Evolutionary conservation across 441 rosid genomes (phyloP), one percentile per base, ranked within the genome.

Genomic region (Eutrema salsugineum): DNA sequence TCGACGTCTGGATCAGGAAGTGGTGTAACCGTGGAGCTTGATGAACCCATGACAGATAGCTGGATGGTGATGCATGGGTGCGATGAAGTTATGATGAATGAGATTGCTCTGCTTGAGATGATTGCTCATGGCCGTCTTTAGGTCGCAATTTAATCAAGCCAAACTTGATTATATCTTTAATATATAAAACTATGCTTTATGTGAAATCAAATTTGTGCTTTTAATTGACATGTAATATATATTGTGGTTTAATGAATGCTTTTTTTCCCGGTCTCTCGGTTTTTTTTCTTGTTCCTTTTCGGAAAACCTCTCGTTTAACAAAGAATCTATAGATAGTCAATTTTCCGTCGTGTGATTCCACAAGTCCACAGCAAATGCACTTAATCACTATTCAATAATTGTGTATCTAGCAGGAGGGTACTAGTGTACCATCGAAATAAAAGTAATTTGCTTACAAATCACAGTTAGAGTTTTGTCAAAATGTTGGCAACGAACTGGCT

Each of bases 31-130:
- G 6, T 28, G 0, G 79, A 76, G 48, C 1, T 32, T 56, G 66
- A 76, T 70, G 79, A 76, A 36, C 22, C 70, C 0, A 63, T 76
- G 70, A 57, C 71, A 2, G 79, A 76, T 63, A 76, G 71, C 0
- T 76, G 71, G 75, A 76, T 76, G 79, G 33, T 76, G 35, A 76
- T 76, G 79, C 66, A 76, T 70, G 75, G 79, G 0, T 76, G 79
- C 11, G 79, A 76, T 70, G 75, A 76, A 64, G 54, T 76, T 49
- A 70, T 69, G 42, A 32, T 63, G 79, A 76, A 49, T 2, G 79
- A 76, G 42, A 76, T 76, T 40, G 79, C 79, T 56, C 42, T 70
- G 55, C 20, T 76, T 5, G 71, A 76, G 48, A 56, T 70, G 71
- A 63, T 76, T 40, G 22, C 56, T 48, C 75, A 56, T 63, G 75